Evolutionary conservation across 2,329 filamentous ascomycete species (phyloP), one percentile per base, ranked within the genome.

Genomic region (Penicillium sp.): DNA sequence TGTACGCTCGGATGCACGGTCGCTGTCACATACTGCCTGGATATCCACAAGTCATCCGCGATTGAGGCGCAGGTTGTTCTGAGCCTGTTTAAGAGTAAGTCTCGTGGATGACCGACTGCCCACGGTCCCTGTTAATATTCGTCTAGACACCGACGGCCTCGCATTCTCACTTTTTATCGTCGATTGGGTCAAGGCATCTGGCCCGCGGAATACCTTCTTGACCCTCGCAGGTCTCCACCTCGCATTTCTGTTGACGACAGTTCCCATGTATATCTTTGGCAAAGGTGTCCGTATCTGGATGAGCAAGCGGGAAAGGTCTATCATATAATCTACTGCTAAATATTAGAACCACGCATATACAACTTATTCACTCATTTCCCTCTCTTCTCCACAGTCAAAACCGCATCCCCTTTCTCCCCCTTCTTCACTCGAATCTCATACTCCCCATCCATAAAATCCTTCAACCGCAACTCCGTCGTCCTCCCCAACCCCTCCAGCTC

Each of bases 401-500:
- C 29, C 4, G 60, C 54, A 6, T 62, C 60, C 15, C n/a, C 44
- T 13, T 48, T 47, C 9, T 44, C 48, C 11, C 26, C 48, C 21
- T 41, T 31, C n/a, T 38, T 44, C 3, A 62, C 46, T 23, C 44
- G 26, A 63, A 94, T 85, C 64, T 87, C 84, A 73, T 97, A 97
- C 75, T 90, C 90, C 1, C 92, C 93, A 8, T 93, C 82, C 71
- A 95, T 93, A 41, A 98, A 83, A 76, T 98, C 95, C 81, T 99
- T 99, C 67, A 96, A 91, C 1, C 96, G 96, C 58, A 99, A 76
- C 79, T 99, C 95, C 63, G 94, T 88, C n/a, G 95, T 99, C 65
- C 95, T 85, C 35, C 93, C 94, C 63, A 99, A 83, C 70, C 90
- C 93, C 82, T 99, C 95, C 73, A 99, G 98, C 66, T 90, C 93